Conservation (phyloP, 768 basidiomycete genomes). For the Heimioporus sp. region DNA sequence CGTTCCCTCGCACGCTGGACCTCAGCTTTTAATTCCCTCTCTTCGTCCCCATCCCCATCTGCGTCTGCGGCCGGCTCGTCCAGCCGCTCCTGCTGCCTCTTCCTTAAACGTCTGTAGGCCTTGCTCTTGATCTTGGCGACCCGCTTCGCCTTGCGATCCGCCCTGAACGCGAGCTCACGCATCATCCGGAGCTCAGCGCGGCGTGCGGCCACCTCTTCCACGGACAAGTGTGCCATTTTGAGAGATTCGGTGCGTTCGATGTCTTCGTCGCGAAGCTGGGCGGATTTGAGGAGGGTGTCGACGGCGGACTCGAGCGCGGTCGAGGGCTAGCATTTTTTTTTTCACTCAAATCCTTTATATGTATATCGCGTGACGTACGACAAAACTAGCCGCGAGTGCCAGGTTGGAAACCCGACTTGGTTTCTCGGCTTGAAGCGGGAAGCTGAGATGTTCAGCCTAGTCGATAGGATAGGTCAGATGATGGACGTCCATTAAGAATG, state of each 20-base stretch:
- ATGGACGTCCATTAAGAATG: background rate
- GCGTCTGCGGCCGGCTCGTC: conserved; percentile 41
- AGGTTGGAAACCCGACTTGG: conserved; percentile 61
- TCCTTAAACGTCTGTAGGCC: conserved; percentile 80
- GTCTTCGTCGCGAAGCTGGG: conserved; percentile 80
- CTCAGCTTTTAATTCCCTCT: conserved; percentile 64
- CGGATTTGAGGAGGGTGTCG: conserved; percentile 74
- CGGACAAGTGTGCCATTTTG: conserved; percentile 73
- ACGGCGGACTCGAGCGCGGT: conserved; percentile 85
- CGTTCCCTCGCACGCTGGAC: conserved; percentile 81
- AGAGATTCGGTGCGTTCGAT: conserved; percentile 81
- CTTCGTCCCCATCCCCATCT: conserved; percentile 31
- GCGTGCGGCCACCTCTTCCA: conserved; percentile 76
- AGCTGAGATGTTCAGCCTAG: conserved; percentile 84
- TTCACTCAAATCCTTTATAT: too few species aligned
- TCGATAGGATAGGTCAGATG: background rate
- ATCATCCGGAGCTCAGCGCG: conserved; percentile 78
- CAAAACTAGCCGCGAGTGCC: conserved; percentile 82
- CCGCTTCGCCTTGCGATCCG: conserved; percentile 86
- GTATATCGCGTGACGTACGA: conserved; percentile 40
- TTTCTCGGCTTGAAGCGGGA: conserved; percentile 72
- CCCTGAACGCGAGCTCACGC: conserved; percentile 71
- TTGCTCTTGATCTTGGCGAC: conserved; percentile 96
- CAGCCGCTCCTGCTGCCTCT: conserved; percentile 71
- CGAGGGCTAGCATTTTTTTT: conserved; percentile 52